Percentiles rank a stretch among this genome's conserved stretches.
Evolutionary conservation across 1,139 yeast genomes (phyloP).

Genomic region (Tardiomyces depauwii): DNA sequence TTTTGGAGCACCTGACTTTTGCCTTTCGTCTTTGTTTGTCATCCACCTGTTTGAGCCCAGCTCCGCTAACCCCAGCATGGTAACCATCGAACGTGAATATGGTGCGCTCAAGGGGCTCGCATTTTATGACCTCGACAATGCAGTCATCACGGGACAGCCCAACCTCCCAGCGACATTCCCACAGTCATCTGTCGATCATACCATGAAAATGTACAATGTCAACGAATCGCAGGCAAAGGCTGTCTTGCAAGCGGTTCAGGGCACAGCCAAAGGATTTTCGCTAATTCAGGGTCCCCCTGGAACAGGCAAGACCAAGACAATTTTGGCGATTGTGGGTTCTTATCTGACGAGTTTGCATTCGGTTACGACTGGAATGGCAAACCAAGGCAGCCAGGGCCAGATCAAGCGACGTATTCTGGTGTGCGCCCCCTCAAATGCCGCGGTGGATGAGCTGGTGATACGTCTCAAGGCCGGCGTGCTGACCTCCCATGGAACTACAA

Average conservation of each 20-base stretch:
- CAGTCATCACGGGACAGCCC: slow-evolving; percentile 59
- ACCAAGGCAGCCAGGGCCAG: slow-evolving; percentile 22
- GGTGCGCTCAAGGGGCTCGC: slow-evolving; percentile 72
- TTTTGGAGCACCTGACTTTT: neutral
- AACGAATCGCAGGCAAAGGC: slow-evolving; percentile 89
- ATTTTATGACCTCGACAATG: slow-evolving; percentile 60
- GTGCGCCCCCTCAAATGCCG: slow-evolving; percentile 99
- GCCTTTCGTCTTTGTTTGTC: neutral
- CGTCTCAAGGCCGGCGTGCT: slow-evolving; percentile 69
- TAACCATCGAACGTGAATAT: slow-evolving; percentile 88
- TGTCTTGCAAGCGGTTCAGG: slow-evolving; percentile 53
- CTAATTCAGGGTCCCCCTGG: slow-evolving; percentile 64
- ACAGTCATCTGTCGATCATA: slow-evolving; percentile 32
- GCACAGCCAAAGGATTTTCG: slow-evolving; percentile 57
- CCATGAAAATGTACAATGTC: slow-evolving; percentile 40
- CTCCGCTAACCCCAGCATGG: slow-evolving; percentile 32
- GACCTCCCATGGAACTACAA: slow-evolving; percentile 40
- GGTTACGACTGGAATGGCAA: slow-evolving; percentile 25
- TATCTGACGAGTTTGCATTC: slow-evolving; percentile 34
- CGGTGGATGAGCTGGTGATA: slow-evolving; percentile 91
- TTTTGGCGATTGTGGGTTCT: slow-evolving; percentile 81
- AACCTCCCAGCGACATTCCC: slow-evolving; percentile 31
- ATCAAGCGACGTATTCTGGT: slow-evolving; percentile 46
- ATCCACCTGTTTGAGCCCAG: neutral
- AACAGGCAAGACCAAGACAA: slow-evolving; percentile 96